Evolutionary conservation across 1,139 yeast species (phyloP), one percentile per base, ranked within the genome.

Genomic region (Candida tropicalis): DNA sequence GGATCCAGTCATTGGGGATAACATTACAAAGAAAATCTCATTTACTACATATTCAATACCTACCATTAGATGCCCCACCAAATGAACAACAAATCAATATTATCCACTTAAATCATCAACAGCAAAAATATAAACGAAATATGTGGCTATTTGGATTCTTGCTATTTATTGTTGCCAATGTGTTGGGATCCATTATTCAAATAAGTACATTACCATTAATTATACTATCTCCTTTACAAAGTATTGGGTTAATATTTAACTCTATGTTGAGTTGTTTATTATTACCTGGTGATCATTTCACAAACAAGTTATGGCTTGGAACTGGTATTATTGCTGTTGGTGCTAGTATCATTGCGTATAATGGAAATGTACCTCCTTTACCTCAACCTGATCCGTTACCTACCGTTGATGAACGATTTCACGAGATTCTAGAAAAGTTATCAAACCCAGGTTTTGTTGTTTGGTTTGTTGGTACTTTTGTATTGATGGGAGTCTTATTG

Each of bases 21-120:
- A 87, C 95, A 1, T 70, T 89, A 35, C 97, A 90, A 61, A 73
- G 97, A 46, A 86, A 84, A 57, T 84, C 96, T 2, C 95, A 87
- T 57, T 62, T 82, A 26, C 58, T 77, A 33, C 59, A 46, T 23
- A 34, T 40, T 22, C 45, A 37, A 15, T 37, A 37, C 12, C 33
- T 34, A 10, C 42, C 66, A 64, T 31, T 29, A 66, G 58, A 40
- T 40, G 49, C 11, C 41, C 57, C 45, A 42, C 44, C 23, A 22
- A 42, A 45, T 34, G 32, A 23, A 22, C 38, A 15, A 10, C 38
- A 38, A 20, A 39, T 26, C 49, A 32, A 41, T 54, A 20, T 36
- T 15, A 35, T 38, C 12, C 46, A 49, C 37, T 43, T 32, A 28
- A 59, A 62, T 39, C 69, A 64, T 41, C 62, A 60, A 25, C 59